Percentiles rank a stretch among this genome's conserved stretches.
Conservation (phyloP, 495 filamentous ascomycete genomes). For the Aspergillus hancockii region DNA sequence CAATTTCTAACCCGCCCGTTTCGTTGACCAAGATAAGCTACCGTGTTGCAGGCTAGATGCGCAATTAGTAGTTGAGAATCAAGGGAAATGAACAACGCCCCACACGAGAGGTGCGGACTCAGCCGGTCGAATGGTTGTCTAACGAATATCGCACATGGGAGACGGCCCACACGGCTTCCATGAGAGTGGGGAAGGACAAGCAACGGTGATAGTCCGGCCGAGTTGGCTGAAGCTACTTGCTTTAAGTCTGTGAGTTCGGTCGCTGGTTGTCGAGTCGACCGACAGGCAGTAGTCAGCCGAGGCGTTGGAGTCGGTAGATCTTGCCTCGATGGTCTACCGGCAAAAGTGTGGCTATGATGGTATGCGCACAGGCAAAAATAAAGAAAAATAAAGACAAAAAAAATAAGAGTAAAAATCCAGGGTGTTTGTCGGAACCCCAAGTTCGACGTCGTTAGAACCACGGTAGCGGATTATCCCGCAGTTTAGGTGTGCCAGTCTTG, state of each 20-base stretch:
- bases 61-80: not conserved
- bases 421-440: not conserved
- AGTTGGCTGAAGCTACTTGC: not conserved
- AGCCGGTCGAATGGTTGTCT: not conserved
- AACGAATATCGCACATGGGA: constrained; percentile 3
- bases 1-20: not conserved
- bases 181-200: not conserved
- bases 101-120: not conserved
- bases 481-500: constrained; percentile 21
- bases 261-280: too few species aligned
- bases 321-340: not conserved
- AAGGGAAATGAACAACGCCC: not conserved
- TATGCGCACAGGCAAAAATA: not conserved
- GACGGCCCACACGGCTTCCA: not conserved
- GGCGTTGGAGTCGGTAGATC: not conserved
- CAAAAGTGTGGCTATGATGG: not conserved
- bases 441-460: not conserved
- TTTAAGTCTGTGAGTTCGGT: not conserved
- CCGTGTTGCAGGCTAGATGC: not conserved
- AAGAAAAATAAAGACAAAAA: not conserved
- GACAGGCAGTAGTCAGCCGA: not conserved
- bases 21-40: not conserved
- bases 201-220: not conserved
- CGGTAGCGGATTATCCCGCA: constrained; percentile 10
- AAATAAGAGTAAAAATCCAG: not conserved